These are phyloP conservation scores for Phlegmacium glaucopus DNA, from an alignment of 768 basidiomycete species.

Conservation along the genomic window DNA sequence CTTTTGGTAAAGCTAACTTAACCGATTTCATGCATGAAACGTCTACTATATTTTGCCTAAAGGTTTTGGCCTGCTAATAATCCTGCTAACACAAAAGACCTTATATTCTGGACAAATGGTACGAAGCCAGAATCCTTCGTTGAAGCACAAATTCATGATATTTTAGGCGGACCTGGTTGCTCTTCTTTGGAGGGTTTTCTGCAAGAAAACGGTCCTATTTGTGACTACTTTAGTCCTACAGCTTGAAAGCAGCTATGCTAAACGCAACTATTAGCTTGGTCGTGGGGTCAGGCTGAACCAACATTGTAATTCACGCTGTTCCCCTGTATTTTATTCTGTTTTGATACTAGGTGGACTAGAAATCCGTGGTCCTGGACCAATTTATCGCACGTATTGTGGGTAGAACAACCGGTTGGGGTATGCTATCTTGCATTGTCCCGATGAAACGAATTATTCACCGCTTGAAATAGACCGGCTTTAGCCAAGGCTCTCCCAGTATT, in stretches of 20 bases:
- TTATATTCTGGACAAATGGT: slow-evolving; percentile 63
- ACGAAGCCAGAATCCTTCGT: neutral
- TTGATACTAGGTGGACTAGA: slow-evolving; percentile 23
- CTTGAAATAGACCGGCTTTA: slow-evolving; percentile 54
- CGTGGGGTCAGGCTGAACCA: slow-evolving; percentile 44
- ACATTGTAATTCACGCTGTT: slow-evolving; percentile 20
- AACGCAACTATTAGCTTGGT: slow-evolving; percentile 30
- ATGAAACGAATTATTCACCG: neutral
- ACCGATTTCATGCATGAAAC: neutral
- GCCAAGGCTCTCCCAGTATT: slow-evolving; percentile 60
- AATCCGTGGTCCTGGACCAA: slow-evolving; percentile 73
- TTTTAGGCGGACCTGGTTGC: slow-evolving; percentile 66
- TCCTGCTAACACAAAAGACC: slow-evolving; percentile 51
- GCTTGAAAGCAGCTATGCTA: neutral
- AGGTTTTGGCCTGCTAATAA: slow-evolving; percentile 76
- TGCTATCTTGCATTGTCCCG: neutral
- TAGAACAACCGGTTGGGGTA: slow-evolving; percentile 71
- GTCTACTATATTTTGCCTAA: slow-evolving; percentile 16
- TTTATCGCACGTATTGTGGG: slow-evolving; percentile 60
- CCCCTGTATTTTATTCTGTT: neutral
- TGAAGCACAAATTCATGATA: slow-evolving; percentile 20
- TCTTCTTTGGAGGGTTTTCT: slow-evolving; percentile 64
- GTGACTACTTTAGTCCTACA: slow-evolving; percentile 26
- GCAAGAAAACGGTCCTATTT: slow-evolving; percentile 64
- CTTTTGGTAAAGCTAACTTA: slow-evolving; percentile 30